These are phyloP conservation scores for Xylariales sp. DNA, from an alignment of 2,329 filamentous ascomycete species.

Conservation along the genomic window DNA sequence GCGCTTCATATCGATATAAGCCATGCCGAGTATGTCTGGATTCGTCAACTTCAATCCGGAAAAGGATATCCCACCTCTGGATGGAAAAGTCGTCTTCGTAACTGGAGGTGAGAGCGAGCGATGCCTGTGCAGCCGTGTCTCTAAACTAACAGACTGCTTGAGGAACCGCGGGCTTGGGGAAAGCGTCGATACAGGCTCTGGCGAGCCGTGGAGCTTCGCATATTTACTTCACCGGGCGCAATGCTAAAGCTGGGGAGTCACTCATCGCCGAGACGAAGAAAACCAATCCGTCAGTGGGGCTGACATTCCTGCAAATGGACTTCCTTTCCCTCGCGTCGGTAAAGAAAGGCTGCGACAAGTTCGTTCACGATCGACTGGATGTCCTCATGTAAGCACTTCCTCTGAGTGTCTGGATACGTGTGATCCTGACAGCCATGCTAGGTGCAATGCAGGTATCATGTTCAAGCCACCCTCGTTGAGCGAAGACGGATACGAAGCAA, in stretches of 20 bases:
- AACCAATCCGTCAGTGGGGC: conserved; percentile 36
- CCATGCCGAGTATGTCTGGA: conserved; percentile 37
- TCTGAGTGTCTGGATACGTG: neutral
- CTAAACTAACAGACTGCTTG: conserved; percentile 18
- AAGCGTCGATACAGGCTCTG: conserved; percentile 54
- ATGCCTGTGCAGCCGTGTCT: neutral
- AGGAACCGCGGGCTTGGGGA: conserved; percentile 57
- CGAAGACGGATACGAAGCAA: conserved; percentile 58
- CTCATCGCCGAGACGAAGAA: conserved; percentile 53
- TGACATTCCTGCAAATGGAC: conserved; percentile 55
- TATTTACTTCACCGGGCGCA: conserved; percentile 66
- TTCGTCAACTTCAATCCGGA: conserved; percentile 47
- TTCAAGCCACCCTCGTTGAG: conserved; percentile 51
- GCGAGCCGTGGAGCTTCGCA: conserved; percentile 59
- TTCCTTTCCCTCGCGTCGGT: conserved; percentile 55
- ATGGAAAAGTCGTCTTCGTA: conserved; percentile 55
- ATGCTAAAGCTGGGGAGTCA: conserved; percentile 55
- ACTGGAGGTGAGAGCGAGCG: conserved; percentile 52
- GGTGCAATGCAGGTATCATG: conserved; percentile 59
- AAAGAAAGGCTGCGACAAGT: conserved; percentile 49
- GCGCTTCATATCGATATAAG: neutral
- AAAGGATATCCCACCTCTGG: conserved; percentile 53
- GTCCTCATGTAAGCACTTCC: conserved; percentile 54
- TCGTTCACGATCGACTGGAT: conserved; percentile 54
- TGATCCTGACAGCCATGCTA: conserved; percentile 7